Conservation (phyloP, 371 early-diverging fungal genomes). For the Capniomyces stellatus region DNA sequence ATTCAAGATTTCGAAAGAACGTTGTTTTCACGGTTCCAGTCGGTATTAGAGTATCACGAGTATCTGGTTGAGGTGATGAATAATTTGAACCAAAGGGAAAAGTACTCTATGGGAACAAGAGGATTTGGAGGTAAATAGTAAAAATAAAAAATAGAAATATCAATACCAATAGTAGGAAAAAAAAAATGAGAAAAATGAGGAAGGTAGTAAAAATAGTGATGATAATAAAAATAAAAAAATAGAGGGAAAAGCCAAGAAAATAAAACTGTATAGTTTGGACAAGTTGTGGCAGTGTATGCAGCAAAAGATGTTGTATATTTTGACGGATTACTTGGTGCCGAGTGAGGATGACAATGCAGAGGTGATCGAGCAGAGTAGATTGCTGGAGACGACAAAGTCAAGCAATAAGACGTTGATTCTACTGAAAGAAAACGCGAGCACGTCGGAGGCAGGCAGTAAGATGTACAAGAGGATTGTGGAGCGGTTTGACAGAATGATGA, state of each 20-base stretch:
- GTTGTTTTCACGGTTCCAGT: conserved; percentile 62
- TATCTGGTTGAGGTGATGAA: conserved; percentile 33
- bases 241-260: neutral
- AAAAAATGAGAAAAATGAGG: neutral
- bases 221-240: conserved; percentile 12
- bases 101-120: neutral
- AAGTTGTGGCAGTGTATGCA: conserved; percentile 48
- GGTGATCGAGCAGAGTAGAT: too few species aligned
- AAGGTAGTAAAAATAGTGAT: conserved; percentile 1
- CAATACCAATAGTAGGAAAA: neutral
- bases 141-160: neutral
- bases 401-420: conserved; percentile 5
- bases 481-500: conserved; percentile 16
- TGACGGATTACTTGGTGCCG: conserved; percentile 44
- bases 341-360: too few species aligned
- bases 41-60: conserved; percentile 62
- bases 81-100: conserved; percentile 6
- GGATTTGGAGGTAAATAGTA: neutral
- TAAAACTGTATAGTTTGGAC: conserved; percentile 23
- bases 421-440: conserved; percentile 9
- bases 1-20: conserved; percentile 61
- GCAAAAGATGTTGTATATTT: conserved; percentile 37
- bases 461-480: conserved; percentile 17
- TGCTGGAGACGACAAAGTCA: too few species aligned
- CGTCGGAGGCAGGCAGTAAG: conserved; percentile 9